A percentile compares a stretch with the other conserved stretches of the same genome.
Conservation (phyloP, 1,284 basidiomycete genomes). For the Fomes fomentarius region DNA sequence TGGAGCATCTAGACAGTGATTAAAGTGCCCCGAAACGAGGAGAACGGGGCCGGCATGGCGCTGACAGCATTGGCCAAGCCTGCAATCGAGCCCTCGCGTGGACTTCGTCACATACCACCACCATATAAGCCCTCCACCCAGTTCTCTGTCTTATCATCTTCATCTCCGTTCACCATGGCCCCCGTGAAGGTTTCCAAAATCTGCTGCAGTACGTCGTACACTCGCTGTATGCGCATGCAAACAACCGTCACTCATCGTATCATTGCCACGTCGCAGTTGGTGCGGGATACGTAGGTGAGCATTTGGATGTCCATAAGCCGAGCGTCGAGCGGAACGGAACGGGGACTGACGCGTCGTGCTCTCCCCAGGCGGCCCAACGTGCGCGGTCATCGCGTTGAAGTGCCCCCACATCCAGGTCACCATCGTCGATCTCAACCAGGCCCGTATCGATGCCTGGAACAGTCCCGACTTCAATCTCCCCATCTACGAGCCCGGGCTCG, state of each 20-base stretch:
- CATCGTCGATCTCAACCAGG: slow-evolving; percentile 97
- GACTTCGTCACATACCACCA: slow-evolving; percentile 16
- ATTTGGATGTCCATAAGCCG: slow-evolving; percentile 1
- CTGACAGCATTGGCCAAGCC: not conserved
- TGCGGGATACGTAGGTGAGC: slow-evolving; percentile 93
- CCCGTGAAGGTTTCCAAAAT: slow-evolving; percentile 81
- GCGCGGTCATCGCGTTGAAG: slow-evolving; percentile 93
- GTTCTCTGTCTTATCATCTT: slow-evolving; percentile 13
- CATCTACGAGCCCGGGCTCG: slow-evolving; percentile 98
- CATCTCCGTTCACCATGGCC: slow-evolving; percentile 45
- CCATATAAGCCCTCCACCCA: slow-evolving; percentile 15
- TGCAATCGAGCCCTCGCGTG: slow-evolving; percentile 11
- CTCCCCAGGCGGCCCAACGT: slow-evolving; percentile 85
- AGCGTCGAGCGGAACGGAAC: slow-evolving; percentile 4
- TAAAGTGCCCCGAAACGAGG: slow-evolving; percentile 14
- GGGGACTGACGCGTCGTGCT: slow-evolving; percentile 4
- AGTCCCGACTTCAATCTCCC: slow-evolving; percentile 74
- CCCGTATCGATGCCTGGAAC: slow-evolving; percentile 97
- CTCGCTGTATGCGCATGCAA: not conserved
- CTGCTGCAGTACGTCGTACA: slow-evolving; percentile 79
- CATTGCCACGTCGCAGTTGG: slow-evolving; percentile 63
- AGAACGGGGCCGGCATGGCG: slow-evolving; percentile 5
- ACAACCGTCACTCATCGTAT: slow-evolving; percentile 12
- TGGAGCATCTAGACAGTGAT: not conserved
- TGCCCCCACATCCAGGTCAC: slow-evolving; percentile 95